Base-by-base conservation (phyloP, 495 filamentous ascomycete genomes). In the Halenospora varia region DNA sequence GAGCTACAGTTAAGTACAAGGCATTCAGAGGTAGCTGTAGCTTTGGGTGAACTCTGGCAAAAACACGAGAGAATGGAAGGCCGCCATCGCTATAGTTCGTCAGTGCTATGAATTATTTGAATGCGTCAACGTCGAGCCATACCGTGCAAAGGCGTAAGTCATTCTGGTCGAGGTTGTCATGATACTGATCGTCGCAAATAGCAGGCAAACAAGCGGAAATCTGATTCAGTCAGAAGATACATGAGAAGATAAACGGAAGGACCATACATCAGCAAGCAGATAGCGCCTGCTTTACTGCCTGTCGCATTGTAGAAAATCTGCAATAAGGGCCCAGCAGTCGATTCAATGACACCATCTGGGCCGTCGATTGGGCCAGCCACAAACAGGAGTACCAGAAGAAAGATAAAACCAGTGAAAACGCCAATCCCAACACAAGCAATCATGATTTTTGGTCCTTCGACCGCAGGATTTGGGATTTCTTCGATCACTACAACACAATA, bases 91-190 rank as follows among this genome's bases (percentile, higher is more conserved):
- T 80, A 35, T n/a, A n/a, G n/a, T n/a, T n/a, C n/a, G n/a, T n/a
- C n/a, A n/a, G n/a, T n/a, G n/a, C n/a, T n/a, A n/a, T n/a, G n/a
- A n/a, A n/a, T n/a, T n/a, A n/a, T n/a, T n/a, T n/a, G n/a, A n/a
- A n/a, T n/a, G n/a, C n/a, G n/a, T n/a, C n/a, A n/a, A n/a, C n/a
- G n/a, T n/a, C n/a, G n/a, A n/a, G n/a, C n/a, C 42, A 17, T 23
- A 56, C 48, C 56, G 45, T 24, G 82, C 83, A 61, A 92, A 92
- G 1, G 88, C 87, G 57, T 86, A 91, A 25, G 83, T 82, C 86
- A 92, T 90, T 11, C 88, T 83, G 57, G 80, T 87, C 51, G 81
- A 84, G 10, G 88, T 90, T 2, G 87, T 88, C 85, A 89, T 88
- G 61, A 91, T 84, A 13, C 78, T 82, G 1, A 77, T 87, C 1